Evolutionary conservation across 768 basidiomycete species (phyloP).

Genomic region (Russula sp.): DNA sequence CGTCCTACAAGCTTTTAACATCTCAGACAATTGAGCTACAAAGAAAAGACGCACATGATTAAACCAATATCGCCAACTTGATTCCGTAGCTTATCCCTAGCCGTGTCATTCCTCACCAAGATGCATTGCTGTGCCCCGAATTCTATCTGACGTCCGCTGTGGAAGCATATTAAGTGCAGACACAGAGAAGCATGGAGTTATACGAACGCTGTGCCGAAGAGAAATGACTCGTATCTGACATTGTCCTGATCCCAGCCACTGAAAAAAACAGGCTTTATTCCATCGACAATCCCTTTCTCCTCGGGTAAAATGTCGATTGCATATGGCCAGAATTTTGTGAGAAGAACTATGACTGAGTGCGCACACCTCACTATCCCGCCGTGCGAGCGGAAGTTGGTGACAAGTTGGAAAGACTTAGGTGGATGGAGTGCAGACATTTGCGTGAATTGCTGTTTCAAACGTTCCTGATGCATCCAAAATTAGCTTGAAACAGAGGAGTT

Average conservation of each 20-base stretch:
- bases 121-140: conserved; percentile 32
- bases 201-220: conserved; percentile 30
- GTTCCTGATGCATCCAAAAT: not conserved
- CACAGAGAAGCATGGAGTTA: not conserved
- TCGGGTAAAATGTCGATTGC: conserved; percentile 30
- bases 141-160: conserved; percentile 25
- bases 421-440: not conserved
- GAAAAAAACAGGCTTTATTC: conserved; percentile 30
- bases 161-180: conserved; percentile 5
- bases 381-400: conserved; percentile 34
- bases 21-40: not conserved
- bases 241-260: conserved; percentile 28
- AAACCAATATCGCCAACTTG: conserved; percentile 29
- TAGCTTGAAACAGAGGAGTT: not conserved
- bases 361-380: conserved; percentile 34
- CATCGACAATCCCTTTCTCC: conserved; percentile 31
- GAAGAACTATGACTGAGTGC: conserved; percentile 29
- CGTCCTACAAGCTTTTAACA: conserved; percentile 31
- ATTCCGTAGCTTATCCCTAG: conserved; percentile 26
- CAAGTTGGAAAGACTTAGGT: conserved; percentile 31
- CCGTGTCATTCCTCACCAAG: conserved; percentile 32
- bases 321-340: conserved; percentile 31
- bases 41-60: conserved; percentile 13
- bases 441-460: not conserved
- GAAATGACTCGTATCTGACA: conserved; percentile 32